These are phyloP conservation scores for Ephemerocybe angulata DNA, from an alignment of 768 basidiomycete species.

Conservation along the genomic window DNA sequence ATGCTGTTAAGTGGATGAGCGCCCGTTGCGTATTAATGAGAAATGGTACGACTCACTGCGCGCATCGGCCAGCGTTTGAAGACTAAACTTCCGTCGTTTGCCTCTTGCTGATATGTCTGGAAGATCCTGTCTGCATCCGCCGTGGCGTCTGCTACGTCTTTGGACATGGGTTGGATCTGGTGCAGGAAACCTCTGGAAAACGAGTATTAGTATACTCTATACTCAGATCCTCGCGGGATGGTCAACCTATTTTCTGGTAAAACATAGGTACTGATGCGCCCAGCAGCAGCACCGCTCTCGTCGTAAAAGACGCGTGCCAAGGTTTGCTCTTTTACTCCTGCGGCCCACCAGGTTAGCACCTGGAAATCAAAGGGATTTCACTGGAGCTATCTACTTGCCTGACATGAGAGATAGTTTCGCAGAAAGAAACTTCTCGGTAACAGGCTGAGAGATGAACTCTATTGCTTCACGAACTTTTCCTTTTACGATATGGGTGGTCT, in stretches of 20 bases:
- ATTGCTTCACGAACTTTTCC: slow-evolving; percentile 30
- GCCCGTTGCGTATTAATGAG: neutral
- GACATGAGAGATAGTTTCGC: slow-evolving; percentile 29
- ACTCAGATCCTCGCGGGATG: neutral
- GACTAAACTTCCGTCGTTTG: slow-evolving; percentile 46
- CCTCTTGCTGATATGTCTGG: slow-evolving; percentile 62
- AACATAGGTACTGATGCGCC: slow-evolving; percentile 43
- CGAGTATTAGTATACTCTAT: neutral
- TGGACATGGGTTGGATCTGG: slow-evolving; percentile 45
- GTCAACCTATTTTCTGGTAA: slow-evolving; percentile 46
- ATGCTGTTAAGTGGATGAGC: slow-evolving; percentile 43
- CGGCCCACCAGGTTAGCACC: neutral
- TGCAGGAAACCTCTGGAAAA: slow-evolving; percentile 58
- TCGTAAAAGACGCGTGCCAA: slow-evolving; percentile 19
- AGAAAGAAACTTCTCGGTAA: slow-evolving; percentile 28
- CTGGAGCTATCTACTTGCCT: slow-evolving; percentile 19
- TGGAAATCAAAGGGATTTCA: neutral
- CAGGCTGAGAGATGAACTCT: slow-evolving; percentile 31
- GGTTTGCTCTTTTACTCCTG: slow-evolving; percentile 30
- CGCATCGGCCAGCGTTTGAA: slow-evolving; percentile 74
- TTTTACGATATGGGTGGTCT: slow-evolving; percentile 19
- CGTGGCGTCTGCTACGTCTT: slow-evolving; percentile 28
- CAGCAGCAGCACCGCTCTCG: slow-evolving; percentile 17
- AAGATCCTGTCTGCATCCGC: slow-evolving; percentile 60
- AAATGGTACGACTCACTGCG: slow-evolving; percentile 41